Base-by-base conservation (phyloP, 2,329 filamentous ascomycete genomes). In the Apiospora phragmitis region DNA sequence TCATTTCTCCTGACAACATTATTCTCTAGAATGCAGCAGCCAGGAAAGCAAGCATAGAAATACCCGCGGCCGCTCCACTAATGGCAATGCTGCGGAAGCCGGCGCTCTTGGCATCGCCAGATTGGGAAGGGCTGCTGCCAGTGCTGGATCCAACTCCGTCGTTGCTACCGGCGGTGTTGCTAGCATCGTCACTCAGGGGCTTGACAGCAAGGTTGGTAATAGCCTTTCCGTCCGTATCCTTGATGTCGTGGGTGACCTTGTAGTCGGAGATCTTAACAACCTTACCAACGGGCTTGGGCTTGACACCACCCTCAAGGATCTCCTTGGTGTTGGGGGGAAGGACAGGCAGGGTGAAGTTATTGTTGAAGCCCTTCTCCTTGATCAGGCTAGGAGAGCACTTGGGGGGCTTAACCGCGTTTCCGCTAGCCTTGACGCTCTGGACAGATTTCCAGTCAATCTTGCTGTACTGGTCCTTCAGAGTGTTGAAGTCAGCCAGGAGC, bases 261-360 rank as follows among this genome's bases (percentile, higher is more conserved):
- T 94, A 88, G 75, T 89, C 86, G 67, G 86, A 84, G 76, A 97
- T 87, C 73, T 88, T 80, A 73, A 97, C 87, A 69, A 97, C 81
- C 82, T 91, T 89, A 76, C 92, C 92, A 18, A 79, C 82, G 49
- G 90, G 90, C 70, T 90, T 88, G 73, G 88, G 88, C 67, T 81
- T 83, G 72, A 97, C 88, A 73, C 95, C 95, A 67, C 92, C 89
- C 74, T 93, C 85, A 79, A 98, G 95, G 77, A 97, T 86, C 65
- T 88, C 85, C 72, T 91, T 85, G 49, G 90, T 91, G 74, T 91
- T 92, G 4, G 88, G 84, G 16, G 94, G 94, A 7, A 89, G 85
- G 4, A 78, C 82, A 66, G 92, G 95, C 70, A 97, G 84, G 65
- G 91, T 91, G 84, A 97, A 98, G 85, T 94, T 92, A 80, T 84